Conservation (phyloP, 2,329 filamentous ascomycete species). For the Penicillium sp. region DNA sequence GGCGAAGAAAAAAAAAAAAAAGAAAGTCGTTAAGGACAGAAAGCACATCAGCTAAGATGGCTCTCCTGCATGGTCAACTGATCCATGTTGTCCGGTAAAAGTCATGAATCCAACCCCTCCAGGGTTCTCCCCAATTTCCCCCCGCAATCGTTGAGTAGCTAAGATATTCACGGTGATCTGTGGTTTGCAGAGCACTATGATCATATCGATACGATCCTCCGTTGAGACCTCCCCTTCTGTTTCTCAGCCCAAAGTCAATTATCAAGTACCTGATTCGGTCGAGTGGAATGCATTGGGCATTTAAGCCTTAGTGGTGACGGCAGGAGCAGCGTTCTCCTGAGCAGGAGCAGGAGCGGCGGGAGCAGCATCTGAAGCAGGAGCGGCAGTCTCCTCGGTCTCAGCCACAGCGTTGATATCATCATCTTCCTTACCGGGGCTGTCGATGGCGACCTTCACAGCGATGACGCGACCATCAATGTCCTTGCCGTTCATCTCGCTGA, state of each 20-base stretch:
- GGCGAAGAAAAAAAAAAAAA: slow-evolving; percentile 37
- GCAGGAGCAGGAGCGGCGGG: slow-evolving; percentile 39
- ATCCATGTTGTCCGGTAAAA: slow-evolving; percentile 26
- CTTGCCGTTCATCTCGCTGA: slow-evolving; percentile 98
- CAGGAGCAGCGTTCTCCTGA: slow-evolving; percentile 26
- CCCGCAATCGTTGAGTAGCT: slow-evolving; percentile 25
- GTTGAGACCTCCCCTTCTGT: slow-evolving; percentile 6
- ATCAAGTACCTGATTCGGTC: slow-evolving; percentile 17
- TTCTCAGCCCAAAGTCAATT: slow-evolving; percentile 16
- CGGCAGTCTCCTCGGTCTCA: slow-evolving; percentile 43
- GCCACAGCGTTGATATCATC: slow-evolving; percentile 59
- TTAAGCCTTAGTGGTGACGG: slow-evolving; percentile 29
- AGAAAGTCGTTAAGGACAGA: slow-evolving; percentile 36
- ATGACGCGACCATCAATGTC: slow-evolving; percentile 98
- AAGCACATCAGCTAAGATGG: slow-evolving; percentile 22
- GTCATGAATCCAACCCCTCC: slow-evolving; percentile 27
- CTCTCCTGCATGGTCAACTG: slow-evolving; percentile 24
- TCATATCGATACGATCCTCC: slow-evolving; percentile 26
- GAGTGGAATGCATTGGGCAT: slow-evolving; percentile 25
- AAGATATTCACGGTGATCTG: slow-evolving; percentile 25
- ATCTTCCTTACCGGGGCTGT: slow-evolving; percentile 99
- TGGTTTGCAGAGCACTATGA: slow-evolving; percentile 22
- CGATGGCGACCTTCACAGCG: slow-evolving; percentile 99
- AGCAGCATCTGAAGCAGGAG: slow-evolving; percentile 37
- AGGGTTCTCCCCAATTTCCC: slow-evolving; percentile 19